Evolutionary conservation across 257 asterid genomes (phyloP), one percentile per base, ranked within the genome.

Genomic region (Ilex aquifolium): DNA sequence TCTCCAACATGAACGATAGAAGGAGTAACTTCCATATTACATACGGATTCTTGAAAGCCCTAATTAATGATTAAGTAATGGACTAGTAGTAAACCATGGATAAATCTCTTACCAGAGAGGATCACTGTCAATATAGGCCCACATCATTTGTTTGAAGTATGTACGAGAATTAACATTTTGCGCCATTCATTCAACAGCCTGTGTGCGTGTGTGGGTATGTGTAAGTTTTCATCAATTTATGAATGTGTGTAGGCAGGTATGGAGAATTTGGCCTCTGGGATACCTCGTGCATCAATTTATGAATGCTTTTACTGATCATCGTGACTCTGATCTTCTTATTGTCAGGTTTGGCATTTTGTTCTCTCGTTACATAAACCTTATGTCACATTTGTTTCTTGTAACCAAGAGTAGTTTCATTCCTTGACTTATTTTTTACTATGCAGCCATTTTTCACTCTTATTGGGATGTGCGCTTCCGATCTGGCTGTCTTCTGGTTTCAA

Each of bases 291-390:
- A 87, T 76, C 94, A 87, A 65, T 90, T 93, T 79, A 93, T 90
- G 99, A 93, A 76, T 77, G 99, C 96, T 51, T 93, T 93, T 63
- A 93, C 96, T 2, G 99, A 93, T 74, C 99, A 90, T 70, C 99
- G 99, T 71, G 99, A 93, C 76, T 90, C 97, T 50, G 99, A 93
- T 77, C 90, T 93, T 73, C 94, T 93, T 60, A 76, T 93, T 69
- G 92, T 93, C 73, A 90, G 97, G 99, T 93, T 7, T 59, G 75
- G 55, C 59, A 60, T 64, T 64, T 56, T 63, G 32, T 66, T 57
- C 69, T 40, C 62, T 53, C 56, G 2, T 27, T 27, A 48, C 54
- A 50, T 32, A 31, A 59, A 29, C 53, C 44, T 44, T 31, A 15
- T 73, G 50, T 36, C 63, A 56, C 69, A 57, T 36, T 44, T 59